A percentile compares a stretch with the other conserved stretches of the same genome.
These are phyloP conservation scores for Pochonia chlamydosporia DNA, from an alignment of 2,329 filamentous ascomycete species.

Conservation along the genomic window DNA sequence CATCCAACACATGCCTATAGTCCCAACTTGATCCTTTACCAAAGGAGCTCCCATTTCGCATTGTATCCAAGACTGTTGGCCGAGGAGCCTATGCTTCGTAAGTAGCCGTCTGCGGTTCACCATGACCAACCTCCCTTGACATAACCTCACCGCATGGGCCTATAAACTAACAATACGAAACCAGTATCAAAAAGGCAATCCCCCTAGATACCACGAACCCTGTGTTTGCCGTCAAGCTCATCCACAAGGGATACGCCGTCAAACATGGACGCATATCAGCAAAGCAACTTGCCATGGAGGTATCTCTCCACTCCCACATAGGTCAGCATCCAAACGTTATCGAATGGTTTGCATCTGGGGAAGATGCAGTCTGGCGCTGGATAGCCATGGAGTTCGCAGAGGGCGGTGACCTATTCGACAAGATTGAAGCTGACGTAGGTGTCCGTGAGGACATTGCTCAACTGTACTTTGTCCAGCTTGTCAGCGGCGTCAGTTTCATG, in stretches of 20 bases:
- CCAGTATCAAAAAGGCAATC: conserved; percentile 86
- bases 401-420: conserved; percentile 96
- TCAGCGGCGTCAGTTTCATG: conserved; percentile 88
- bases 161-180: conserved; percentile 9
- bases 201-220: conserved; percentile 64
- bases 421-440: conserved; percentile 95
- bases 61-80: conserved; percentile 94
- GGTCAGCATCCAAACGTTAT: conserved; percentile 91
- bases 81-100: conserved; percentile 97
- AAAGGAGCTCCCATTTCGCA: conserved; percentile 78
- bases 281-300: conserved; percentile 89
- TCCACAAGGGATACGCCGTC: conserved; percentile 93
- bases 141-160: not conserved
- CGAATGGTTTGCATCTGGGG: conserved; percentile 81
- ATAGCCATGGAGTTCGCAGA: conserved; percentile 97
- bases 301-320: conserved; percentile 82
- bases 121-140: conserved; percentile 18
- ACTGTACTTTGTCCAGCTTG: conserved; percentile 88
- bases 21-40: conserved; percentile 88
- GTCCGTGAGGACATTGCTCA: conserved; percentile 94
- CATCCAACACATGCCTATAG: conserved; percentile 30
- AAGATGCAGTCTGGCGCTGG: conserved; percentile 87
- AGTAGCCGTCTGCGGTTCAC: not conserved
- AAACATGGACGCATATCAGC: conserved; percentile 81
- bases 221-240: conserved; percentile 95